phyloP scores from a whole-genome alignment of 805 yeast genomes.

The Candida saitoana region DNA sequence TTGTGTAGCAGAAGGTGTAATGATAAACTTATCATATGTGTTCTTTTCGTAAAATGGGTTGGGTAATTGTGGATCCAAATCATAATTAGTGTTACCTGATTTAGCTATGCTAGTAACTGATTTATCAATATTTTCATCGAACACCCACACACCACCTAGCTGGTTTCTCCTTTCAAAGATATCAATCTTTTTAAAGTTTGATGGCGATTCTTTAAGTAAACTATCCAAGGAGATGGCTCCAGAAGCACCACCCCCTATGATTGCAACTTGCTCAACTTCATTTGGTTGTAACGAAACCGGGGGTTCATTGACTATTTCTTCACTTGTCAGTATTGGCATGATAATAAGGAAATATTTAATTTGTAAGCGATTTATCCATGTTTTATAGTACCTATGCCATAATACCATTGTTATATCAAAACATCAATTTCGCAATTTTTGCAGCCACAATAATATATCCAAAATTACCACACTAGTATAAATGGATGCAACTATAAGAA shows the following conservation, averaged over 20 bases:
- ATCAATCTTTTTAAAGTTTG: conserved; percentile 24
- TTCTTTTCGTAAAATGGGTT: conserved; percentile 20
- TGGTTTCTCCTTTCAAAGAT: conserved; percentile 37
- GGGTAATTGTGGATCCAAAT: conserved; percentile 26
- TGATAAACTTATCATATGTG: conserved; percentile 5
- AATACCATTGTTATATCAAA: not conserved
- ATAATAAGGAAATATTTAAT: not conserved
- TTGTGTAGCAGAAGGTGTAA: conserved; percentile 14
- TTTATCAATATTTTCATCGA: conserved; percentile 19
- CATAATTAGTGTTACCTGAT: conserved; percentile 17
- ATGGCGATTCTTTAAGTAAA: conserved; percentile 26
- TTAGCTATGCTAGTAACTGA: conserved; percentile 18
- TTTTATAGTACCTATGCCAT: not conserved
- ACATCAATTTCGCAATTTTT: not conserved
- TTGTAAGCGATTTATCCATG: too few species aligned
- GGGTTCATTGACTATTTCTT: conserved; percentile 7
- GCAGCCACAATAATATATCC: not conserved
- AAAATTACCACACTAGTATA: not conserved
- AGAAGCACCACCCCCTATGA: conserved; percentile 49
- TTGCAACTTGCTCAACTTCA: conserved; percentile 29
- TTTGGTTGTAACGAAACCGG: conserved; percentile 9
- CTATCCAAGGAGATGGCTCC: conserved; percentile 41
- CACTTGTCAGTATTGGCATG: not conserved
- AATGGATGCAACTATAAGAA: too few species aligned
- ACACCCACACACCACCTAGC: conserved; percentile 43